Evolutionary conservation across 1,284 basidiomycete genomes (phyloP), one percentile per base, ranked within the genome.

Genomic region (Malassezia psittaci): DNA sequence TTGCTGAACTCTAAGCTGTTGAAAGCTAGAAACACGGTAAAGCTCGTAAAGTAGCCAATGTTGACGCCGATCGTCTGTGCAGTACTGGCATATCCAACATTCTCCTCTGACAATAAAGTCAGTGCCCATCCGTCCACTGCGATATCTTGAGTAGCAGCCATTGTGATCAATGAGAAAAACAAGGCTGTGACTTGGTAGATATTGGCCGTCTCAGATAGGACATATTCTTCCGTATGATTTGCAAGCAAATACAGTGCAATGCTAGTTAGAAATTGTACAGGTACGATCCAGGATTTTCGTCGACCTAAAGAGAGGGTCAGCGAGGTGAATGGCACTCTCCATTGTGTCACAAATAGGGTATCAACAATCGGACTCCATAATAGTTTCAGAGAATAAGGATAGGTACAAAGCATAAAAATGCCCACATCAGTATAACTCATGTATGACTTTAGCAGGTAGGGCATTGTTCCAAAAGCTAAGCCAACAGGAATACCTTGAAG

Each of bases 91-190:
- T 94, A 99, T 18, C 90, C 89, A 39, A 98, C 78, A 72, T 91
- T 94, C 62, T 93, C 90, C 60, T 90, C 84, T 1, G 93, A 96
- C 51, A 99, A 83, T 42, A 99, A 83, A 2, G 90, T 96, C 51
- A 98, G 81, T 8, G 94, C 94, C 94, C 94, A 99, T 39, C 90
- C 93, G 70, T 98, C 93, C 16, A 98, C 93, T 45, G 93, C 93
- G 61, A 96, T 96, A 75, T 98, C 93, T 88, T 99, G 94, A 0
- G 94, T 98, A 6, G 94, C 94, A 15, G 94, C 93, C 64, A 98
- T 87, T 59, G 91, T 82, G 32, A 63, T 91, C 38, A 99, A 82
- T 7, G 83, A 81, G 15, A 90, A 90, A 71, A 96, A 99, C 39
- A 93, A 79, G 52, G 82, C 77, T 2, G 94, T 96, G 53, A 99